Evolutionary conservation across 2,329 filamentous ascomycete genomes (phyloP), one percentile per base, ranked within the genome.

Genomic region (Aurifilum marmelostoma): DNA sequence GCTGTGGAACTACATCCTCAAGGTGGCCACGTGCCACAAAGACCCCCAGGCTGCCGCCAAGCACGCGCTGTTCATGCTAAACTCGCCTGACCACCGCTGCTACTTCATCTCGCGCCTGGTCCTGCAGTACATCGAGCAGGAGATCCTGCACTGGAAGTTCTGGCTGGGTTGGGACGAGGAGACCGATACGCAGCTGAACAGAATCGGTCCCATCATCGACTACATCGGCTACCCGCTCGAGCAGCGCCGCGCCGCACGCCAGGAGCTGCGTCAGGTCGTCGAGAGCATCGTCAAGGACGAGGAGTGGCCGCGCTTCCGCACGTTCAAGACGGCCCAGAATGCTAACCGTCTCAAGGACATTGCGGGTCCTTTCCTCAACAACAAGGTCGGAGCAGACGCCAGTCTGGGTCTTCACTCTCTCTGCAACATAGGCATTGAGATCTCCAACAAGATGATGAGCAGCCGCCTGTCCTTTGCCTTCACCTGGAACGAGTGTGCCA

Each of bases 401-500:
- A 79, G 78, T 65, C 76, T 76, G 59, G 84, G 85, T 67, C 79
- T 86, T 34, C 77, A 79, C 71, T 71, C 71, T 65, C 78, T 87
- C 34, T 76, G 80, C 63, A 77, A 79, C 67, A 73, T 76, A 14
- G 82, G 82, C 0, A 83, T 83, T 78, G 80, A 82, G 43, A 74
- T 85, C 5, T 84, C 83, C 1, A 80, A 80, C 56, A 80, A 81
- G 72, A 82, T 88, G 73, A 80, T 84, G 72, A 81, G 79, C 3
- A 77, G 77, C 1, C 72, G 75, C 0, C 72, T 80, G 29, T 76
- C 76, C 0, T 83, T 79, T 71, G 67, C 74, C 21, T 78, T 75
- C 69, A 67, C 73, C 43, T 88, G 87, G 76, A 83, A 83, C 47
- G 83, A 86, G 68, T 82, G 83, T 12, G 81, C 82, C 69, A 76